phyloP scores from a whole-genome alignment of 2,329 filamentous ascomycete genomes.

The Paradendryphiella salina region DNA sequence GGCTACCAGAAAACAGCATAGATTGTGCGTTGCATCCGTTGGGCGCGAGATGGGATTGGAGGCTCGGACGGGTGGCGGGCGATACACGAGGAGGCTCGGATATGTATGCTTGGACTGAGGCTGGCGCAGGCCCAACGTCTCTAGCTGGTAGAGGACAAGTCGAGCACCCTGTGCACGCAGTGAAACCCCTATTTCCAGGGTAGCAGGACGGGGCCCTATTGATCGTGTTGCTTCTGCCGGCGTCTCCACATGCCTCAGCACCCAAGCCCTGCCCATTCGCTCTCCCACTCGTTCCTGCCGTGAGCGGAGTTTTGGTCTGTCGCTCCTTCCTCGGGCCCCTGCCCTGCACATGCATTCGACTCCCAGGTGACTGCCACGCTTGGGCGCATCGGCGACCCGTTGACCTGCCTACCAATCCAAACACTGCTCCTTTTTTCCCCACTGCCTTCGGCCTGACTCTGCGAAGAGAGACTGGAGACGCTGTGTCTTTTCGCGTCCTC shows the following conservation, averaged over 20 bases:
- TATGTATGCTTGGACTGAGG: constrained; percentile 9
- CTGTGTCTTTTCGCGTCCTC: constrained; percentile 3
- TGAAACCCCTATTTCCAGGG: constrained; percentile 12
- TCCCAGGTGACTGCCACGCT: constrained; percentile 8
- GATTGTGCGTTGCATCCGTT: neutral
- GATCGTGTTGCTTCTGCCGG: neutral
- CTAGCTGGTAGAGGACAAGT: constrained; percentile 1
- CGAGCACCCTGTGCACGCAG: neutral
- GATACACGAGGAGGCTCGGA: constrained; percentile 1
- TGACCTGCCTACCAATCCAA: constrained; percentile 2
- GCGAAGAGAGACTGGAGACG: constrained; percentile 1
- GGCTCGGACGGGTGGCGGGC: too few species aligned
- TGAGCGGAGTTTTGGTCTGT: constrained; percentile 7
- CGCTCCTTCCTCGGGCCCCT: constrained; percentile 12
- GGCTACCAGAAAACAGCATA: neutral
- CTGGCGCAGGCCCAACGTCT: constrained; percentile 8
- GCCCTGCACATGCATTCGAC: constrained; percentile 2
- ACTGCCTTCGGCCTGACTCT: constrained; percentile 7
- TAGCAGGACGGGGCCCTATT: neutral
- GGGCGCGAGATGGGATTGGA: neutral
- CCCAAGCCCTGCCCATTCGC: neutral
- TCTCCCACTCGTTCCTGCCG: constrained; percentile 11
- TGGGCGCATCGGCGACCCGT: constrained; percentile 4
- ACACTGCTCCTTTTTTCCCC: constrained; percentile 13
- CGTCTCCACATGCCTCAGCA: neutral